Evolutionary conservation across 768 basidiomycete genomes (phyloP).

Genomic region (Dioszegia aurantiaca): DNA sequence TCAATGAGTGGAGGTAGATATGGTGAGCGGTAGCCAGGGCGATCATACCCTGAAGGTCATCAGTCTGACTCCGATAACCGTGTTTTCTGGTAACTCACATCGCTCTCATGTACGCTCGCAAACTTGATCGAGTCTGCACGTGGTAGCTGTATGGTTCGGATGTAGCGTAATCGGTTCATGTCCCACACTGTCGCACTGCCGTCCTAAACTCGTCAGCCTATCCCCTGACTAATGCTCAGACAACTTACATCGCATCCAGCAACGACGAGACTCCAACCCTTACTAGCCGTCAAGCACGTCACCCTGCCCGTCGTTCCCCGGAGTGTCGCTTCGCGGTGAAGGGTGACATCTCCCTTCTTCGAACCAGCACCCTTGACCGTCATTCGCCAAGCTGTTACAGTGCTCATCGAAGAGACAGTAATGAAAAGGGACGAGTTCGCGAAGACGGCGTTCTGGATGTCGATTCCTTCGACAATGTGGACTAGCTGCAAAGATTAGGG

Average conservation of each 20-base stretch:
- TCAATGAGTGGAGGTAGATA: slow-evolving; percentile 79
- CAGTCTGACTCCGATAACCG: background rate
- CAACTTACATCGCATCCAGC: background rate
- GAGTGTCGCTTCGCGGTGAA: slow-evolving; percentile 67
- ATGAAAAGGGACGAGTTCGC: slow-evolving; percentile 70
- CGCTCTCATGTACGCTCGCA: slow-evolving; percentile 79
- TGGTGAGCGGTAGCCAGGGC: slow-evolving; percentile 73
- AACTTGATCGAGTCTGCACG: slow-evolving; percentile 64
- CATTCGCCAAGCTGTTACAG: slow-evolving; percentile 78
- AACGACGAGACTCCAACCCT: slow-evolving; percentile 68
- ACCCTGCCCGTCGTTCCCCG: slow-evolving; percentile 73
- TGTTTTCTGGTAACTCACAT: slow-evolving; percentile 58
- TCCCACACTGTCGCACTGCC: slow-evolving; percentile 88
- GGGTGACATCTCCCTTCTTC: slow-evolving; percentile 37
- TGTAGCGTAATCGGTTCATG: slow-evolving; percentile 75
- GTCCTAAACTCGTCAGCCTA: slow-evolving; percentile 54
- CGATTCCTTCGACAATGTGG: slow-evolving; percentile 72
- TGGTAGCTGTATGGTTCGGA: slow-evolving; percentile 67
- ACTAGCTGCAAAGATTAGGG: slow-evolving; percentile 58
- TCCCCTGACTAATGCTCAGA: background rate
- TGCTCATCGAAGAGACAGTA: slow-evolving; percentile 75
- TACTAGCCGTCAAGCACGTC: slow-evolving; percentile 66
- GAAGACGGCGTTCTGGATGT: slow-evolving; percentile 71
- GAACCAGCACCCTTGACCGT: slow-evolving; percentile 53
- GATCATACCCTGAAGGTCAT: slow-evolving; percentile 67